Evolutionary conservation across 306 rosid species (phyloP), one percentile per base, ranked within the genome.

Genomic region (Begonia fuchsioides): DNA sequence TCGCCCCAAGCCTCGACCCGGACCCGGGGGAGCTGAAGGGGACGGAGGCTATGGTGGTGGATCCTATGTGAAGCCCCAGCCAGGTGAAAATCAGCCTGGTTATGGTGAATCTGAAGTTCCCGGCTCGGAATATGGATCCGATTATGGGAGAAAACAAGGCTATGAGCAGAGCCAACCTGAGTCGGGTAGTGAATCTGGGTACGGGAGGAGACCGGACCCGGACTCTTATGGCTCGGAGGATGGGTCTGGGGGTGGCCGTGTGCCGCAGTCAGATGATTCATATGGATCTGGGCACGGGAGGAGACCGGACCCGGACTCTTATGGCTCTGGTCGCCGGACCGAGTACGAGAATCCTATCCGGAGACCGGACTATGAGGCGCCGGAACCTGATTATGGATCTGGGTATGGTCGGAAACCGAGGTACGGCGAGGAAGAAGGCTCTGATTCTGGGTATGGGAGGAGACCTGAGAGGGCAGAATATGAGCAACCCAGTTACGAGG

Each of bases 1-100:
- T 13, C 76, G 84, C 8, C 82, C 74, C 39, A 75, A 77, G 53
- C 86, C 83, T 11, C 62, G 55, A 1, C 79, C 93, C 10, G 72
- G 70, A 0, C 65, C 66, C 0, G 70, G 32, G 18, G 41, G 46
- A 1, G 62, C 57, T 0, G 50, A 53, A 15, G 68, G 68, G 3
- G 61, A 38, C 0, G 69, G 58, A 26, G 73, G 58, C 38, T 50
- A 35, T 16, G 63, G 63, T 1, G 58, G 39, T 2, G 70, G 59
- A 1, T 55, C 53, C 5, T 67, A 61, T 59, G 57, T 17, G 50
- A 60, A 59, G 47, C 70, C 73, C n/a, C 26, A 53, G 38, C 58
- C 71, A 32, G 61, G 64, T 0, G 56, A 20, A 48, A 53, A 7
- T 17, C 51, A 54, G 3, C 65, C 68, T 3, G 70, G 63, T 0